These are phyloP conservation scores for Tephrocybe sp. DNA, from an alignment of 768 basidiomycete genomes.

Conservation along the genomic window DNA sequence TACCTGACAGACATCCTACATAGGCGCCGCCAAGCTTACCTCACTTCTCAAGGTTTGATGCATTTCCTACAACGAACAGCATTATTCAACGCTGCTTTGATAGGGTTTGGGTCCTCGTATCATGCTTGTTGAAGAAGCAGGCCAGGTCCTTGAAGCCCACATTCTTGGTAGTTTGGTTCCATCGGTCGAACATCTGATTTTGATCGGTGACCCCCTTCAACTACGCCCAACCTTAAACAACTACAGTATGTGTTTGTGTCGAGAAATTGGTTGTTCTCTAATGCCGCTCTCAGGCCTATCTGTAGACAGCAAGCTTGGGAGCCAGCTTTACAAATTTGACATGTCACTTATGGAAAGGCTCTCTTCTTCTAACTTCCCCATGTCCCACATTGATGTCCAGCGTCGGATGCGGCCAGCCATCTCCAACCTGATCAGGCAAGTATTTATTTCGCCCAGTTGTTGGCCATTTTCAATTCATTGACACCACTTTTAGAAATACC, in stretches of 20 bases:
- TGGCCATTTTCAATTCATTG: conserved; percentile 1
- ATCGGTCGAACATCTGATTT: conserved; percentile 70
- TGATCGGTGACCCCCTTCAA: conserved; percentile 81
- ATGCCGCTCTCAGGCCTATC: conserved; percentile 49
- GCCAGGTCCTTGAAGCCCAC: conserved; percentile 81
- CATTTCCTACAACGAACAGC: not conserved
- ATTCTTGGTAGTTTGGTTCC: conserved; percentile 63
- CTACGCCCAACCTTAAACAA: conserved; percentile 68
- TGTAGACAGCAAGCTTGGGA: conserved; percentile 62
- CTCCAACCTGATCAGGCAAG: conserved; percentile 57
- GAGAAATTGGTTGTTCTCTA: not conserved
- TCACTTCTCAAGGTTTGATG: conserved; percentile 53
- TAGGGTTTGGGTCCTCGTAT: conserved; percentile 62
- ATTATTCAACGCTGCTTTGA: conserved; percentile 3
- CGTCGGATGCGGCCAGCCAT: conserved; percentile 75
- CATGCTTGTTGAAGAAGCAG: conserved; percentile 77
- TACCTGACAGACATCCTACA: no score
- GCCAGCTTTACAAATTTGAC: conserved; percentile 61
- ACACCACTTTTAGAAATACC: conserved; percentile 44
- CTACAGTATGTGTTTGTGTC: conserved; percentile 41
- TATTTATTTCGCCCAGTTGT: not conserved
- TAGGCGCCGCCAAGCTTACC: conserved; percentile 71
- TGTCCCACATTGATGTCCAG: conserved; percentile 74
- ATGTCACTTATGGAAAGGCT: conserved; percentile 79
- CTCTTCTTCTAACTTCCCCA: conserved; percentile 50